A percentile compares a stretch with the other conserved stretches of the same genome.
These are phyloP conservation scores for Neurospora sp. DNA, from an alignment of 495 filamentous ascomycete genomes.

Conservation along the genomic window DNA sequence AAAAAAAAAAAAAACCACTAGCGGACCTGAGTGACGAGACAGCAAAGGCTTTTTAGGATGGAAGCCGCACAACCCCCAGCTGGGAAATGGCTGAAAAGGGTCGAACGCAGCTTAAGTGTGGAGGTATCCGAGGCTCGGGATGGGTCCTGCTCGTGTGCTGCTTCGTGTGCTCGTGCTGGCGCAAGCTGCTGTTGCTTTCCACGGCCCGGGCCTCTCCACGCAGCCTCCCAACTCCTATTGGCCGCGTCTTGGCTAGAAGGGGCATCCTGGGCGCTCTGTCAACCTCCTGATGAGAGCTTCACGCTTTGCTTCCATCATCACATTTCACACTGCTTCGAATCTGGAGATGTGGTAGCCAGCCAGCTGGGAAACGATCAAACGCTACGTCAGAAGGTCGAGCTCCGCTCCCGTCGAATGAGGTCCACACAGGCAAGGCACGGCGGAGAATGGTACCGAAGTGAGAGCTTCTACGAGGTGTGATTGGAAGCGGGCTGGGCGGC, in stretches of 20 bases:
- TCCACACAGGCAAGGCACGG: background rate
- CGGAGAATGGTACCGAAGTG: background rate
- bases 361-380: background rate
- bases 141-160: background rate
- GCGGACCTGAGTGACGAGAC: background rate
- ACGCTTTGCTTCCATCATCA: background rate
- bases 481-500: background rate
- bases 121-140: background rate
- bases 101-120: background rate
- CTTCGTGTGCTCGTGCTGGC: background rate
- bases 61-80: background rate
- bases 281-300: background rate
- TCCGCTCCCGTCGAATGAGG: background rate
- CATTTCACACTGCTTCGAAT: background rate
- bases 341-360: background rate
- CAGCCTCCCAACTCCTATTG: background rate
- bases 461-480: background rate
- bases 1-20: background rate
- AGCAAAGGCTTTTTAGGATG: background rate
- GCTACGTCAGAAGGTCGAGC: slow-evolving; percentile 6
- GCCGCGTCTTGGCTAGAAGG: background rate
- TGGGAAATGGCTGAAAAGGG: background rate
- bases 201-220: background rate
- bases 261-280: background rate
- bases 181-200: background rate